Percentiles rank a stretch among this genome's conserved stretches.
These are phyloP conservation scores for Starmerella sp. DNA, from an alignment of 805 yeast species.

Conservation along the genomic window DNA sequence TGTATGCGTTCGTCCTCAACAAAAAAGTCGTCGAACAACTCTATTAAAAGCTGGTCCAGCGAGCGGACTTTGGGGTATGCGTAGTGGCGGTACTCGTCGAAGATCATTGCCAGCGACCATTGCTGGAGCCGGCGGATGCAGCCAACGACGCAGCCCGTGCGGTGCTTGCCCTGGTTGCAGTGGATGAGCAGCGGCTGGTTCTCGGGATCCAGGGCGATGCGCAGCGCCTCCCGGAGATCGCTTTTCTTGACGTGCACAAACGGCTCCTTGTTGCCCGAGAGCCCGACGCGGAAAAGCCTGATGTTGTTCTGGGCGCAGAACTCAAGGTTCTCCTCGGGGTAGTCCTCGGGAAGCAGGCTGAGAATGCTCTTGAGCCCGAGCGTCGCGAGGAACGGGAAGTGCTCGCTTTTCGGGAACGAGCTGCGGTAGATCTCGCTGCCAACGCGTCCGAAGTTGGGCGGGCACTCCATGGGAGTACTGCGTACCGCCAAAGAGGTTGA, in stretches of 20 bases:
- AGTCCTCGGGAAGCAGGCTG: constrained; percentile 82
- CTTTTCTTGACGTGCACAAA: constrained; percentile 40
- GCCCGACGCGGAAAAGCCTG: constrained; percentile 70
- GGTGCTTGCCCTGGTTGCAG: constrained; percentile 91
- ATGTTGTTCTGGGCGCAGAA: constrained; percentile 55
- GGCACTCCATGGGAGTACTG: constrained; percentile 30
- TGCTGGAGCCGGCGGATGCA: constrained; percentile 78
- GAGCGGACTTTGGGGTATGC: constrained; percentile 94
- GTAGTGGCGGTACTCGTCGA: constrained; percentile 89
- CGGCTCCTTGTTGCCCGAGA: constrained; percentile 74
- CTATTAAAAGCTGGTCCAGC: constrained; percentile 90
- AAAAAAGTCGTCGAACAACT: constrained; percentile 62
- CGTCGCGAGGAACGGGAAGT: constrained; percentile 55
- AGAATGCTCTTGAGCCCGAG: constrained; percentile 62
- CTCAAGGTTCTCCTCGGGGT: constrained; percentile 63
- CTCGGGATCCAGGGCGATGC: constrained; percentile 67
- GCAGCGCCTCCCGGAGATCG: constrained; percentile 65
- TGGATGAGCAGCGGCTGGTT: constrained; percentile 90
- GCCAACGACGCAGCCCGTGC: constrained; percentile 94
- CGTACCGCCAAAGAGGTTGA: background rate
- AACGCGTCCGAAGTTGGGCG: constrained; percentile 87
- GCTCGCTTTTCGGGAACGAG: constrained; percentile 79
- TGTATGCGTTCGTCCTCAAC: constrained; percentile 35
- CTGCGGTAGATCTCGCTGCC: constrained; percentile 69
- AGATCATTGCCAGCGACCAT: constrained; percentile 89